Conservation (phyloP, 2,329 filamentous ascomycete genomes). For the Blastomyces emzantsi region DNA sequence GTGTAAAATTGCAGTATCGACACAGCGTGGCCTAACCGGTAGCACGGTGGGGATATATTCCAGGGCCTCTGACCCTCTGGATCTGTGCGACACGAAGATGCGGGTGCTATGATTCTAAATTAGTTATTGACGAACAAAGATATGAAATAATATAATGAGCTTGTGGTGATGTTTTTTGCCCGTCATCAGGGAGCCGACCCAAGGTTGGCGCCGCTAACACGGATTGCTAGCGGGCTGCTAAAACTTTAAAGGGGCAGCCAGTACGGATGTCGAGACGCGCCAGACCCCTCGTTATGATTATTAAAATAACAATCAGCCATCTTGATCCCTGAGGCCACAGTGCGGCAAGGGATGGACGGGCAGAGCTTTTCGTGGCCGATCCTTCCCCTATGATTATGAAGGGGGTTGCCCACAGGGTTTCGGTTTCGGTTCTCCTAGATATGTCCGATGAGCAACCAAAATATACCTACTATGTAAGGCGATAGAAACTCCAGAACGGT, state of each 20-base stretch:
- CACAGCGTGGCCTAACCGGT: too few species aligned
- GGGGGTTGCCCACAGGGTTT: not conserved
- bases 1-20: not conserved
- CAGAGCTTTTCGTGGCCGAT: not conserved
- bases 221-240: not conserved
- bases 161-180: not conserved
- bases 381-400: not conserved
- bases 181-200: not conserved
- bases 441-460: not conserved
- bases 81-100: not conserved
- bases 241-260: not conserved
- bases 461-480: too few species aligned
- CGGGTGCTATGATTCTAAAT: not conserved
- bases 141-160: not conserved
- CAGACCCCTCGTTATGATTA: not conserved
- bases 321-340: not conserved
- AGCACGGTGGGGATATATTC: not conserved
- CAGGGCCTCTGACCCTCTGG: not conserved
- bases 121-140: not conserved
- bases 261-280: not conserved
- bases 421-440: not conserved
- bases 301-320: conserved; percentile 1
- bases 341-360: not conserved
- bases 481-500: not conserved
- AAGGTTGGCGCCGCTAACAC: not conserved